Conservation (phyloP, 2,329 filamentous ascomycete genomes). For the Nothopassalora personata region DNA sequence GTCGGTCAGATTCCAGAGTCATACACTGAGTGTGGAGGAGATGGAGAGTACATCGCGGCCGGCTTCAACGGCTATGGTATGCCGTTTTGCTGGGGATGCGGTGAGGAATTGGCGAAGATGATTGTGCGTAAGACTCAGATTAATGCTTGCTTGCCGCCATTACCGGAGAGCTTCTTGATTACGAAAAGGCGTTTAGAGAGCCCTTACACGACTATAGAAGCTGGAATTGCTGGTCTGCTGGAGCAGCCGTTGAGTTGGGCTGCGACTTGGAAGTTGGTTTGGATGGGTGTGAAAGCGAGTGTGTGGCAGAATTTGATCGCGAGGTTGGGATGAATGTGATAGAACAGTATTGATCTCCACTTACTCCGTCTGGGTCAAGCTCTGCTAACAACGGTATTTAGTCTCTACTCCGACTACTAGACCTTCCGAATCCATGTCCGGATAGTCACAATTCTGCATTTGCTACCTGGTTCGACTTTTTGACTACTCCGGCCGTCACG, state of each 20-base stretch:
- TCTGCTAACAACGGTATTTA: too few species aligned
- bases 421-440: too few species aligned
- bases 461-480: too few species aligned
- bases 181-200: constrained; percentile 10
- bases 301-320: not conserved
- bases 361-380: too few species aligned
- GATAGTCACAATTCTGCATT: too few species aligned
- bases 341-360: not conserved
- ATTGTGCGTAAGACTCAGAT: constrained; percentile 12
- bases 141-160: constrained; percentile 13
- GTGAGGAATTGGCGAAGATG: constrained; percentile 23
- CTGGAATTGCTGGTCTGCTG: constrained; percentile 11
- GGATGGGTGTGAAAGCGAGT: not conserved
- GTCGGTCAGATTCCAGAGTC: constrained; percentile 10
- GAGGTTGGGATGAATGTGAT: not conserved
- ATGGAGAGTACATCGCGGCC: constrained; percentile 19
- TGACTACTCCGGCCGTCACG: too few species aligned
- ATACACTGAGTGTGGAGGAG: constrained; percentile 5
- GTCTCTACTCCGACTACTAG: too few species aligned
- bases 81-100: constrained; percentile 20
- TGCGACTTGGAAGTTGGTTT: not conserved
- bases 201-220: constrained; percentile 12
- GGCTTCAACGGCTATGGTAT: constrained; percentile 23
- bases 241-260: constrained; percentile 6
- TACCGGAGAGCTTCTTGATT: constrained; percentile 15